These are phyloP conservation scores for Inonotus obliquus DNA, from an alignment of 1,284 basidiomycete genomes.

Conservation along the genomic window DNA sequence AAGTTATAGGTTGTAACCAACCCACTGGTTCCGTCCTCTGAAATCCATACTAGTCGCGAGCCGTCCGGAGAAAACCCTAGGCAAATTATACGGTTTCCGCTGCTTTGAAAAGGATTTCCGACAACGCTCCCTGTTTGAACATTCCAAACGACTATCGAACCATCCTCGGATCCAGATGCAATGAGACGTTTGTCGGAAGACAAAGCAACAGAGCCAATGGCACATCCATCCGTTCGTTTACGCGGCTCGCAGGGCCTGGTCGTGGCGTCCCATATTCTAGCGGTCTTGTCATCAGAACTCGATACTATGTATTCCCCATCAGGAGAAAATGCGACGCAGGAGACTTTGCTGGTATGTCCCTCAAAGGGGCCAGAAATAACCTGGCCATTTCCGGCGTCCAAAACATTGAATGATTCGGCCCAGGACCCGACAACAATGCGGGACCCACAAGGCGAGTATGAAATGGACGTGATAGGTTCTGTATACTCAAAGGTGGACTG, in stretches of 20 bases:
- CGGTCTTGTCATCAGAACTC: neutral
- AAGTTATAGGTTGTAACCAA: too few species aligned
- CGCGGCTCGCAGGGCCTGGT: neutral
- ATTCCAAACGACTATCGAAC: conserved; percentile 15
- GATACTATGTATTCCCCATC: neutral
- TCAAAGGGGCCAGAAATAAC: neutral
- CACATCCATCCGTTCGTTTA: neutral
- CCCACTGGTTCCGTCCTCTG: neutral
- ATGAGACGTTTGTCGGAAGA: conserved; percentile 10
- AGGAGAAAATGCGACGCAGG: neutral
- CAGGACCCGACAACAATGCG: neutral
- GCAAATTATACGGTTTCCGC: neutral
- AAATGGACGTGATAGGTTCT: neutral
- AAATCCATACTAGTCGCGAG: neutral
- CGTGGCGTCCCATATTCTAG: neutral
- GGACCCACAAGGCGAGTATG: neutral
- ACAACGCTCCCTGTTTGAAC: neutral
- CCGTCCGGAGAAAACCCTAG: neutral
- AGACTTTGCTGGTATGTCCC: neutral
- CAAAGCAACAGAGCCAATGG: conserved; percentile 7
- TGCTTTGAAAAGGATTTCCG: neutral
- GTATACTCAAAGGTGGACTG: neutral
- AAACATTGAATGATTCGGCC: neutral
- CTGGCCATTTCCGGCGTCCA: neutral
- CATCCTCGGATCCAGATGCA: conserved; percentile 12